Base-by-base conservation (phyloP, 495 filamentous ascomycete species). In the Cryomyces antarcticus region DNA sequence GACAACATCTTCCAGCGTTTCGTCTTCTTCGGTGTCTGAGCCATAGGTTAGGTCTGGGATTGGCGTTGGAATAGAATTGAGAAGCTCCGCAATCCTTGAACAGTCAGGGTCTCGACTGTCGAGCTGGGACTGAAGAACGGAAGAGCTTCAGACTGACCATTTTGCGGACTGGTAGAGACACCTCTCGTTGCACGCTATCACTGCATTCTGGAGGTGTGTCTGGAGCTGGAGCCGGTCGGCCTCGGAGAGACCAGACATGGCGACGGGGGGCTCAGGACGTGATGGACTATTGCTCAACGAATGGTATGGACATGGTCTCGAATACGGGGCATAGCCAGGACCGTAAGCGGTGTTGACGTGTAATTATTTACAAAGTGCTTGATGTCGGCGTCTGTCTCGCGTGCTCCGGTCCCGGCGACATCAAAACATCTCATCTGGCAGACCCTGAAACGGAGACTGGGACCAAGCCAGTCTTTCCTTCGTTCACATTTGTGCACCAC, bases 161-260 rank as follows among this genome's bases (percentile, higher is more conserved):
- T 96, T 99, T 10, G 92, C 77, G 11, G 86, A 86, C 49, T 95
- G 86, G 58, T 94, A 96, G 3, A 99, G 72, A 63, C 92, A 93
- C 55, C 92, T 67, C 50, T 99, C 92, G 0, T 83, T 89, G 65
- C 85, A 95, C 53, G 85, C 84, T 2, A 93, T 69, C 0, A 83
- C 75, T 24, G 88, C 84, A 45, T 80, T 75, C 55, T 93, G 82
- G 37, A 96, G 68, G 6, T 77, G 69, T 27, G 65, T 69, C 55
- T 75, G 68, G 28, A 79, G 59, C 45, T 72, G 50, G 12, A 56
- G 51, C 38, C 49, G 45, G 24, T 64, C 56, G 35, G 49, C 50
- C 31, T 36, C 43, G 7, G 52, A 57, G 28, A 64, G 51, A 5
- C 33, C 41, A 12, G 48, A 41, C 58, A 61, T 62, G 7, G 17